Conservation (phyloP, 495 filamentous ascomycete genomes). For the Filosporella fistucella region DNA sequence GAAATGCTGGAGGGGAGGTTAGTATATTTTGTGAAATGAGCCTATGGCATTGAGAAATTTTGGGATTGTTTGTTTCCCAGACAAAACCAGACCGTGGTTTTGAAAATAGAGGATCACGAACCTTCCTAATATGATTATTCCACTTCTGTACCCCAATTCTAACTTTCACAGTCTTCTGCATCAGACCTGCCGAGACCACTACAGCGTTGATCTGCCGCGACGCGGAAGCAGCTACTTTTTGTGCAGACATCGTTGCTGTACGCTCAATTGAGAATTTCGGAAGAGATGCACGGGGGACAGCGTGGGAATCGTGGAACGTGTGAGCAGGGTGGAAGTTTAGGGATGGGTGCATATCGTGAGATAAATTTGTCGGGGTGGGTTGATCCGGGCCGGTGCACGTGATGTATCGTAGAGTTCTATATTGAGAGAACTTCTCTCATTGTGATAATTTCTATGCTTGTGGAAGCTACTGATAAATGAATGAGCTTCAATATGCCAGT, state of each 20-base stretch:
- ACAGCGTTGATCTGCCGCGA: slow-evolving; percentile 39
- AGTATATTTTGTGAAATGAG: slow-evolving; percentile 1
- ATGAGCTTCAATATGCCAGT: no score
- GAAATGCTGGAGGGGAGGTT: slow-evolving; percentile 36
- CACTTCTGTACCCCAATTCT: slow-evolving; percentile 54
- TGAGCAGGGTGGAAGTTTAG: no score
- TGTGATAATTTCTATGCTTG: no score
- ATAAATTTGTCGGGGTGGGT: no score
- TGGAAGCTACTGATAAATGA: no score
- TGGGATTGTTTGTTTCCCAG: not conserved
- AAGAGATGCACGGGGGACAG: no score
- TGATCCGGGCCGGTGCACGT: no score
- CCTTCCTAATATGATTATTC: slow-evolving; percentile 56
- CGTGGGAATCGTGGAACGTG: no score
- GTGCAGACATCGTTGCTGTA: slow-evolving; percentile 10
- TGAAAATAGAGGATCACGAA: slow-evolving; percentile 20
- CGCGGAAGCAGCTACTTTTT: slow-evolving; percentile 10
- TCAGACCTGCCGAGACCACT: slow-evolving; percentile 64
- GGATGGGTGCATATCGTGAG: no score
- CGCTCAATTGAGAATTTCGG: not conserved
- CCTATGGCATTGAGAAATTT: not conserved
- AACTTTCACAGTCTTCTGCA: slow-evolving; percentile 69
- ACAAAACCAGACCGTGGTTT: no score
- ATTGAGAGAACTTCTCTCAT: no score
- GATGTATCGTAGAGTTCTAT: no score